These are phyloP conservation scores for Odontarrhena argentea DNA, from an alignment of 345 rosid genomes.

Conservation along the genomic window DNA sequence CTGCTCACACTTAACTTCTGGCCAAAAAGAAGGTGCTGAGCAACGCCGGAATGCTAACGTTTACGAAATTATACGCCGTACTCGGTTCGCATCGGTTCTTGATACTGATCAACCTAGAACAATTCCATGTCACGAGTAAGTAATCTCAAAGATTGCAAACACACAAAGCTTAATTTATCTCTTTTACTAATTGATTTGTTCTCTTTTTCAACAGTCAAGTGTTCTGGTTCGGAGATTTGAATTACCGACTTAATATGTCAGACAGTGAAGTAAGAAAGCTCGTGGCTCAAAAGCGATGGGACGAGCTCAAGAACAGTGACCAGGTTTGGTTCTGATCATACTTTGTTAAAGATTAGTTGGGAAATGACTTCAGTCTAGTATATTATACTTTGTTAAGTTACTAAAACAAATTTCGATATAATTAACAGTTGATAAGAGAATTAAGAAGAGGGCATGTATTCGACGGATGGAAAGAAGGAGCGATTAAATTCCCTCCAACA, in stretches of 20 bases:
- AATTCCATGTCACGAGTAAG: constrained; percentile 93
- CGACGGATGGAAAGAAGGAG: constrained; percentile 92
- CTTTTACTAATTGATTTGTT: not conserved
- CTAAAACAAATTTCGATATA: not conserved
- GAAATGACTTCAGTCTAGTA: not conserved
- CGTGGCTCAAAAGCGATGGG: constrained; percentile 76
- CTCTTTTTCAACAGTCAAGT: constrained; percentile 61
- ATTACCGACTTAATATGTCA: constrained; percentile 80
- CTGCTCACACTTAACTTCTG: constrained; percentile 96
- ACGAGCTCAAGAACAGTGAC: constrained; percentile 70
- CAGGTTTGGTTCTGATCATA: constrained; percentile 54
- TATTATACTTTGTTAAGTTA: constrained; percentile 13
- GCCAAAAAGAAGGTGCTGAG: constrained; percentile 90
- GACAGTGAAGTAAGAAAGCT: constrained; percentile 79
- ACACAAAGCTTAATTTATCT: not conserved
- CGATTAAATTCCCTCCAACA: constrained; percentile 83
- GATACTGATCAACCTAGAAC: constrained; percentile 78
- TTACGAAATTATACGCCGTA: constrained; percentile 74
- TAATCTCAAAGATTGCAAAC: constrained; percentile 7
- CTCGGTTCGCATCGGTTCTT: constrained; percentile 70
- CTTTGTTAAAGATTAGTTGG: not conserved
- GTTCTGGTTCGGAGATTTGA: constrained; percentile 98
- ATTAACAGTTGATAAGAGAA: constrained; percentile 71
- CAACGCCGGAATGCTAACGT: constrained; percentile 93
- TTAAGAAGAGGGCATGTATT: constrained; percentile 74